phyloP scores from a whole-genome alignment of 2,329 filamentous ascomycete genomes.

The Nothomitra cinnamomea region DNA sequence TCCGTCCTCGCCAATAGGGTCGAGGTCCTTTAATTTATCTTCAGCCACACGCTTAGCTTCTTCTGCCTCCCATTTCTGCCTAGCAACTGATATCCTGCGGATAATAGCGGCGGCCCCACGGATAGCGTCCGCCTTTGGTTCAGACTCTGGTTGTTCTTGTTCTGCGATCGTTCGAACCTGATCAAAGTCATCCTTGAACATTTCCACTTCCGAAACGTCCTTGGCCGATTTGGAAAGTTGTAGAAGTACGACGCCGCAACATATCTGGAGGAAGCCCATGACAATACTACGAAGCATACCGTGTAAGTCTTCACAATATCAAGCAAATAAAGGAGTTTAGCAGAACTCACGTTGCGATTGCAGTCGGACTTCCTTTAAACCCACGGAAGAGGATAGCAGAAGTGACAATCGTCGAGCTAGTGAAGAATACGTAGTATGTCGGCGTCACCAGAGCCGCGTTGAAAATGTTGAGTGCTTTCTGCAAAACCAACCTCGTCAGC shows the following conservation, averaged over 20 bases:
- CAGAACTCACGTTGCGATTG: slow-evolving; percentile 49
- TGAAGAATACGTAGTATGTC: slow-evolving; percentile 98
- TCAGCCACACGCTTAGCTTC: slow-evolving; percentile 65
- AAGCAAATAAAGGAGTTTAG: background rate
- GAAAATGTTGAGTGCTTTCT: slow-evolving; percentile 98
- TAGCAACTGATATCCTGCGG: slow-evolving; percentile 57
- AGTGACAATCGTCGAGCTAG: slow-evolving; percentile 83
- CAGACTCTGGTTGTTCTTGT: slow-evolving; percentile 87
- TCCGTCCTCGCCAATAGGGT: slow-evolving; percentile 62
- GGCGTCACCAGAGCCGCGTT: slow-evolving; percentile 94
- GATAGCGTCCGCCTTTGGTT: slow-evolving; percentile 92
- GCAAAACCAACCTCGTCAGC: slow-evolving; percentile 19
- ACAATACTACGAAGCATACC: slow-evolving; percentile 38
- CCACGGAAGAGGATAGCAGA: slow-evolving; percentile 85
- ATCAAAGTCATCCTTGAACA: slow-evolving; percentile 84
- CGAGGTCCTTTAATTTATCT: slow-evolving; percentile 57
- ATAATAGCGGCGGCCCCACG: slow-evolving; percentile 80
- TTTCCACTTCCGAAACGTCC: slow-evolving; percentile 81
- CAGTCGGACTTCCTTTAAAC: slow-evolving; percentile 68
- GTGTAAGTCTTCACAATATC: background rate
- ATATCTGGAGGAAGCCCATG: slow-evolving; percentile 87
- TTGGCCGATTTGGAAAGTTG: slow-evolving; percentile 98
- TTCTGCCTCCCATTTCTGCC: slow-evolving; percentile 62
- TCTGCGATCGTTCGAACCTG: slow-evolving; percentile 92
- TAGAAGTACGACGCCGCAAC: slow-evolving; percentile 75